Conservation (phyloP, 1,139 yeast species). For the Debaryomycetaceae sp. region DNA sequence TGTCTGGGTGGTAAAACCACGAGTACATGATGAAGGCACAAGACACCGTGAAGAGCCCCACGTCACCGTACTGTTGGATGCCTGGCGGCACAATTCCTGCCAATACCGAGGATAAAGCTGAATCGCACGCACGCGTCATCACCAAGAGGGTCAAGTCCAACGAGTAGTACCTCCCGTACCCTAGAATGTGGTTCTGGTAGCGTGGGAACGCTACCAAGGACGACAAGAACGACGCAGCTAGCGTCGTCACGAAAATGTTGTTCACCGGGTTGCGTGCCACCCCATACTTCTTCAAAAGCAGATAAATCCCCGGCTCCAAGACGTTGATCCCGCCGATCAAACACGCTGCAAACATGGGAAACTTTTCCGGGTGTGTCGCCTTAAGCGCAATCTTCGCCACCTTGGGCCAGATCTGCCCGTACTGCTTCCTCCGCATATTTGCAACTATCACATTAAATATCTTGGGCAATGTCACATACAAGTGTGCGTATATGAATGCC, state of each 20-base stretch:
- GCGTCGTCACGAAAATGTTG: constrained; percentile 27
- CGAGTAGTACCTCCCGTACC: constrained; percentile 27
- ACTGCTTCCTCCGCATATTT: constrained; percentile 17
- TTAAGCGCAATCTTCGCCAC: constrained; percentile 13
- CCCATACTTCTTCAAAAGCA: constrained; percentile 10
- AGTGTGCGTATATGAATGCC: constrained; percentile 33
- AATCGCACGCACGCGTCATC: constrained; percentile 35
- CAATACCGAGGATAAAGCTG: constrained; percentile 25
- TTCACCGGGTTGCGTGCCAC: constrained; percentile 13
- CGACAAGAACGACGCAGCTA: constrained; percentile 26
- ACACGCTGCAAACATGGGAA: constrained; percentile 30
- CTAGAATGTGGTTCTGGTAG: constrained; percentile 29
- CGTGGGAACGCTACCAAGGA: constrained; percentile 25
- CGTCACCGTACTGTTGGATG: constrained; percentile 21
- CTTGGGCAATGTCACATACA: constrained; percentile 31
- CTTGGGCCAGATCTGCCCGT: constrained; percentile 13
- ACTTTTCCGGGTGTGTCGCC: constrained; percentile 28
- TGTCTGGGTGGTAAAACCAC: constrained; percentile 32
- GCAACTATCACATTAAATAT: constrained; percentile 16
- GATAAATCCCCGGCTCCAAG: constrained; percentile 29
- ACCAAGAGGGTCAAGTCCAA: constrained; percentile 34
- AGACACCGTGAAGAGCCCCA: constrained; percentile 24
- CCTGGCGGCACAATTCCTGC: constrained; percentile 15
- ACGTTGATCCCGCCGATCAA: constrained; percentile 29
- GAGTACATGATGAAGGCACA: constrained; percentile 31